Evolutionary conservation across 1,139 yeast species (phyloP), one percentile per base, ranked within the genome.

Genomic region (Pichia cactophila): DNA sequence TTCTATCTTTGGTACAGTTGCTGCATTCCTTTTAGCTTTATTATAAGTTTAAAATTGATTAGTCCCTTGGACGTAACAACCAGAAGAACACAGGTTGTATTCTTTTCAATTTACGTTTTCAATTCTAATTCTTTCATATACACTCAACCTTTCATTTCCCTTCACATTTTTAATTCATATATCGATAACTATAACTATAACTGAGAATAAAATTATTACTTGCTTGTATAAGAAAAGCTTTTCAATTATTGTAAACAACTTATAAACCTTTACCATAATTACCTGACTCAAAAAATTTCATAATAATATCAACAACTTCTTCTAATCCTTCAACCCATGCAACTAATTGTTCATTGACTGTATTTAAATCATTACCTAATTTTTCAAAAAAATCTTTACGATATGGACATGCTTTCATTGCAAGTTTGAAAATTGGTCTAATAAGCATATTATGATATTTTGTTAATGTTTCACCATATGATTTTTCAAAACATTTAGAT

Each of bases 401-500:
- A 70, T 86, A 88, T 33, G 97, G 97, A 68, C 96, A 87, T 1
- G 96, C 95, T 68, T 86, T 86, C 96, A 88, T 88, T 50, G 96
- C 96, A 64, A 89, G 75, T 74, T 86, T 86, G 77, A 88, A 89
- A 52, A 88, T 80, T 29, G 96, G 96, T 64, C 85, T 84, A 56
- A 88, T 75, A 62, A 88, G 72, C 75, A 88, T 80, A 51, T 84
- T 83, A 69, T 88, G 97, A 69, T 80, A 81, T 67, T 88, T 81
- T 51, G 86, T 77, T 65, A 88, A 77, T 3, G 96, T 88, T 68
- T 82, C 83, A 55, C 74, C 64, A 71, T 88, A 88, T 28, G 96
- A 86, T 59, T 82, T 86, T 49, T 92, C 86, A 73, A 88, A 88
- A 17, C 95, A 81, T 61, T 74, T 78, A 50, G 85, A 72, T 65